Percentiles rank a stretch among this genome's conserved stretches.
phyloP scores from a whole-genome alignment of 1,284 basidiomycete genomes.

The Puccinia novopanici region DNA sequence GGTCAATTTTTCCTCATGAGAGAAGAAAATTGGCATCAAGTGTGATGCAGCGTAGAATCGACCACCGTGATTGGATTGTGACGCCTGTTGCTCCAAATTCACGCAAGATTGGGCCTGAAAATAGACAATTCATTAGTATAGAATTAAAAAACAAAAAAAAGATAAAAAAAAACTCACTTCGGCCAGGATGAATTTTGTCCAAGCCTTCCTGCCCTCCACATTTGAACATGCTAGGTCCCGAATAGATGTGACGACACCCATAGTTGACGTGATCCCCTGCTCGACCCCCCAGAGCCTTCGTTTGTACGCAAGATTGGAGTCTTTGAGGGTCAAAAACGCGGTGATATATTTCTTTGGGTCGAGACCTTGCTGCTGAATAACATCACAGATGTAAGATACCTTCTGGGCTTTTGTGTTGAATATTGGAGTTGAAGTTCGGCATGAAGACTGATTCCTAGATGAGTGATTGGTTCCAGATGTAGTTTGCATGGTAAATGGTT shows the following conservation, averaged over 20 bases:
- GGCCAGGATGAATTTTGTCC: background rate
- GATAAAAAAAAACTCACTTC: too few species aligned
- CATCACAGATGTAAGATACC: background rate
- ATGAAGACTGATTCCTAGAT: too few species aligned
- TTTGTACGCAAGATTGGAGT: background rate
- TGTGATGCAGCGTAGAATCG: background rate
- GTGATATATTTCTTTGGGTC: constrained; percentile 6
- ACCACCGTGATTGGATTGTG: background rate
- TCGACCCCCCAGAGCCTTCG: background rate
- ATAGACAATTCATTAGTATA: background rate
- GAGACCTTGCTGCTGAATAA: background rate
- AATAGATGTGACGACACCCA: background rate
- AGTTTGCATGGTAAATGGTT: too few species aligned
- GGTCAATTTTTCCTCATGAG: background rate
- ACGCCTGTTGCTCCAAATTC: background rate
- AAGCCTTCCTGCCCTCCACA: background rate
- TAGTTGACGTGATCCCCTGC: background rate
- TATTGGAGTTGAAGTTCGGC: background rate
- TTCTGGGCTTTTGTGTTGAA: background rate
- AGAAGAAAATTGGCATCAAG: background rate
- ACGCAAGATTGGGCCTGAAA: background rate
- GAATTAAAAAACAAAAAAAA: background rate
- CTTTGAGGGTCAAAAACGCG: background rate
- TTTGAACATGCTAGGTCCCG: background rate
- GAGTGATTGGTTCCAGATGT: too few species aligned